Conservation (phyloP, 352 stramenopile species). For the Pythium pectinolyticum region DNA sequence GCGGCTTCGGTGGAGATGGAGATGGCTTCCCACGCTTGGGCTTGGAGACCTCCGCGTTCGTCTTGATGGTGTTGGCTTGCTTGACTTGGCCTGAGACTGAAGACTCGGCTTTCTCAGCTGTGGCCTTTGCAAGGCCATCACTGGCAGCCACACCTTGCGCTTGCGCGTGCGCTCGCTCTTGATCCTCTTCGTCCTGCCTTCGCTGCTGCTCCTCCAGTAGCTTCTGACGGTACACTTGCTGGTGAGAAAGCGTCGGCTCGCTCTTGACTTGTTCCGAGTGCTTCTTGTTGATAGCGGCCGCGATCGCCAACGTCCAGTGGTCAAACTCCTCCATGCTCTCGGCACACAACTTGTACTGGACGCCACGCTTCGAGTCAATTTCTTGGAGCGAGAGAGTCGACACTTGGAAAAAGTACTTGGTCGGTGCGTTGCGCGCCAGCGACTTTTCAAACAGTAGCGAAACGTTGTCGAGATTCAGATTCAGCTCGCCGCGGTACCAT, state of each 20-base stretch:
- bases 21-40: slow-evolving; percentile 6
- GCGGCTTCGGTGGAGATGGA: slow-evolving; percentile 10
- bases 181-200: slow-evolving; percentile 18
- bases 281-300: slow-evolving; percentile 76
- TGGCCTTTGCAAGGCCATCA: too few species aligned
- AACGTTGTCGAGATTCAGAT: slow-evolving; percentile 73
- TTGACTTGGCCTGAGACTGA: too few species aligned
- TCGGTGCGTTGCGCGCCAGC: slow-evolving; percentile 70
- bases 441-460: slow-evolving; percentile 84
- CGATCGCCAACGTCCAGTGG: slow-evolving; percentile 76
- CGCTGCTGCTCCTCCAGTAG: slow-evolving; percentile 55
- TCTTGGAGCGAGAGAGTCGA: slow-evolving; percentile 73
- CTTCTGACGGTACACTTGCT: slow-evolving; percentile 77
- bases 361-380: slow-evolving; percentile 77
- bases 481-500: slow-evolving; percentile 77
- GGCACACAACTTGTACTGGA: slow-evolving; percentile 84
- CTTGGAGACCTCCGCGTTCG: background rate
- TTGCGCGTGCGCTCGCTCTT: background rate
- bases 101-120: too few species aligned
- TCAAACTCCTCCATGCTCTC: slow-evolving; percentile 78
- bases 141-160: too few species aligned
- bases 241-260: slow-evolving; percentile 53
- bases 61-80: too few species aligned
- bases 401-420: slow-evolving; percentile 84
- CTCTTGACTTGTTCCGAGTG: slow-evolving; percentile 35